These are phyloP conservation scores for Erodium moschatum DNA, from an alignment of 441 rosid species.

Conservation along the genomic window DNA sequence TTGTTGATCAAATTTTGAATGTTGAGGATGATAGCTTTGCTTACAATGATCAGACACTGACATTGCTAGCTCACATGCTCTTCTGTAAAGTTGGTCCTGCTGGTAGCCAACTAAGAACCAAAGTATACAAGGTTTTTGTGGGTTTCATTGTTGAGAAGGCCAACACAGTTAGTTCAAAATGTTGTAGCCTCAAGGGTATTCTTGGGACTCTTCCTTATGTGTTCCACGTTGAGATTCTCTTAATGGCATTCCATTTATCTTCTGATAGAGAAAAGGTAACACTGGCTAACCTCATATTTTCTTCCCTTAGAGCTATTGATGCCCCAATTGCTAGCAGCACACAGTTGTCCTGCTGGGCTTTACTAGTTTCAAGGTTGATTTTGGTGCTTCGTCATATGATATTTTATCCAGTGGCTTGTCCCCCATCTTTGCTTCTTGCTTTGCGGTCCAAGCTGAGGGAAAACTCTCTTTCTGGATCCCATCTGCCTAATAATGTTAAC, in stretches of 20 bases:
- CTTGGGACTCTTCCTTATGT: conserved; percentile 73
- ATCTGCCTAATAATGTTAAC: conserved; percentile 32
- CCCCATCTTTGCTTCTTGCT: conserved; percentile 66
- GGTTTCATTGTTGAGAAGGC: conserved; percentile 58
- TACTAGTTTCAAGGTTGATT: conserved; percentile 83
- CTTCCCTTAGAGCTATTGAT: conserved; percentile 43
- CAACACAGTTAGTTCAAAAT: conserved; percentile 39
- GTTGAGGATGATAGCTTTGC: conserved; percentile 60
- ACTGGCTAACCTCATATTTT: conserved; percentile 50
- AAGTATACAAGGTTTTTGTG: conserved; percentile 51
- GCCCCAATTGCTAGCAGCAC: conserved; percentile 35
- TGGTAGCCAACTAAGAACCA: conserved; percentile 66
- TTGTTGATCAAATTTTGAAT: conserved; percentile 60
- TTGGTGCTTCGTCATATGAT: conserved; percentile 83
- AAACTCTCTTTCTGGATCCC: conserved; percentile 40
- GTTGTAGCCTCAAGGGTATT: conserved; percentile 55
- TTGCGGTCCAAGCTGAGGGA: conserved; percentile 78
- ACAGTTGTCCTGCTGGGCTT: conserved; percentile 83
- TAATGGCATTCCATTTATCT: conserved; percentile 93
- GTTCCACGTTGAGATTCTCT: conserved; percentile 89
- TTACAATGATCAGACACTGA: conserved; percentile 72
- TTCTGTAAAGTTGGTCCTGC: conserved; percentile 54
- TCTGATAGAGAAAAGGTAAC: conserved; percentile 61
- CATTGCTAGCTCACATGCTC: conserved; percentile 68
- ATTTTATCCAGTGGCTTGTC: conserved; percentile 60